Percentiles rank a stretch among this genome's conserved stretches.
Conservation (phyloP, 768 basidiomycete species). For the Amanita thiersii region DNA sequence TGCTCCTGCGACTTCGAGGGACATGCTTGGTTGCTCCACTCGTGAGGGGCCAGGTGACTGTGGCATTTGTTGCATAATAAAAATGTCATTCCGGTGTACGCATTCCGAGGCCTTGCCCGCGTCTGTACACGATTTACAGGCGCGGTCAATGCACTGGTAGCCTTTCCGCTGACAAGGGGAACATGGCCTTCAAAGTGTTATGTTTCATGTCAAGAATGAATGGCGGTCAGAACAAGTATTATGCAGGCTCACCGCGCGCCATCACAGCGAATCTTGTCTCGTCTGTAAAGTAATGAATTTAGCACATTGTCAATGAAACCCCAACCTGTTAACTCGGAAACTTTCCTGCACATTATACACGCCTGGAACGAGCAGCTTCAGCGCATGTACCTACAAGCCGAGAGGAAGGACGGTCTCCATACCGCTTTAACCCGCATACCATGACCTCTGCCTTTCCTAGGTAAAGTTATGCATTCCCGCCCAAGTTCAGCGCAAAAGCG, state of each 20-base stretch:
- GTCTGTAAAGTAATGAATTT: slow-evolving; percentile 24
- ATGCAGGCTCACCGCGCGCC: slow-evolving; percentile 36
- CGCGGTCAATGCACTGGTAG: slow-evolving; percentile 42
- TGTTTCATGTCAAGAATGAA: slow-evolving; percentile 4
- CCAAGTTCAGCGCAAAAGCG: slow-evolving; percentile 37
- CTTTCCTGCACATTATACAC: slow-evolving; percentile 53
- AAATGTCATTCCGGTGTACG: slow-evolving; percentile 24
- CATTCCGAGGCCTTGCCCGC: slow-evolving; percentile 40
- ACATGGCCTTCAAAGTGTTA: slow-evolving; percentile 32
- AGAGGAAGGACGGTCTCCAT: slow-evolving; percentile 16
- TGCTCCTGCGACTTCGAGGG: slow-evolving; percentile 10
- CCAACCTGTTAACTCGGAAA: background rate
- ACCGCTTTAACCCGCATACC: slow-evolving; percentile 57
- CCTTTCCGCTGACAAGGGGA: slow-evolving; percentile 40
- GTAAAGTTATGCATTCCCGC: slow-evolving; percentile 39
- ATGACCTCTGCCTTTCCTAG: slow-evolving; percentile 47
- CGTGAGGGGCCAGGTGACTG: slow-evolving; percentile 1
- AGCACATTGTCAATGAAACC: slow-evolving; percentile 7
- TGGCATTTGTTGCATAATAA: slow-evolving; percentile 1
- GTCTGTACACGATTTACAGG: slow-evolving; percentile 34
- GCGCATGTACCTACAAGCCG: slow-evolving; percentile 8
- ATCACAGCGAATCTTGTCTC: slow-evolving; percentile 56
- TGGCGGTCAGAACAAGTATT: too few species aligned
- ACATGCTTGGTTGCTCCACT: slow-evolving; percentile 8
- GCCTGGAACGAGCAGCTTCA: slow-evolving; percentile 30